Conservation (phyloP, 2,329 filamentous ascomycete genomes). For the Colletotrichum limetticola region DNA sequence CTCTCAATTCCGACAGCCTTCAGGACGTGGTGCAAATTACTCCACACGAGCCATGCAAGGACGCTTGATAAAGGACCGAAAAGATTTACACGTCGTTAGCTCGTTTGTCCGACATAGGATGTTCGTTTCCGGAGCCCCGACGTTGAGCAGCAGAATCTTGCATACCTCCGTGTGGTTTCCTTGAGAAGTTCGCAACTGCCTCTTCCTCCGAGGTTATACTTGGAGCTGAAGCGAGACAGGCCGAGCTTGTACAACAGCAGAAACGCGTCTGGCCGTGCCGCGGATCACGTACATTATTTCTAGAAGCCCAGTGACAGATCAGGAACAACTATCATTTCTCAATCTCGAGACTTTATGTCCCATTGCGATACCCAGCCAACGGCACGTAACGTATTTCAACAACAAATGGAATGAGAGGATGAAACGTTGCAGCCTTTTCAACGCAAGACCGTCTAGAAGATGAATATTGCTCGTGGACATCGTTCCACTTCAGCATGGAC, state of each 20-base stretch:
- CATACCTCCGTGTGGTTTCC: neutral
- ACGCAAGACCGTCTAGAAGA: neutral
- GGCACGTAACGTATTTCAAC: neutral
- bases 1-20: neutral
- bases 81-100: neutral
- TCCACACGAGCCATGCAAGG: neutral
- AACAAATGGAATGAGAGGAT: neutral
- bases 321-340: neutral
- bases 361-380: neutral
- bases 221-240: neutral
- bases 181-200: neutral
- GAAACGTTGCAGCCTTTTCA: neutral
- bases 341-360: neutral
- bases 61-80: constrained; percentile 15
- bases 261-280: neutral
- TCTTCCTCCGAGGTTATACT: neutral
- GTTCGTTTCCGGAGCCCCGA: constrained; percentile 1
- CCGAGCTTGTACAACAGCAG: neutral
- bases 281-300: neutral
- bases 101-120: constrained; percentile 14
- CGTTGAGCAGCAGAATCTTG: neutral
- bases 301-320: neutral
- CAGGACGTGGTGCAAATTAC: neutral
- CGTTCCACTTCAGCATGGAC: neutral
- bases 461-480: neutral